Base-by-base conservation (phyloP, 2,329 filamentous ascomycete species). In the Escovopsis weberi region DNA sequence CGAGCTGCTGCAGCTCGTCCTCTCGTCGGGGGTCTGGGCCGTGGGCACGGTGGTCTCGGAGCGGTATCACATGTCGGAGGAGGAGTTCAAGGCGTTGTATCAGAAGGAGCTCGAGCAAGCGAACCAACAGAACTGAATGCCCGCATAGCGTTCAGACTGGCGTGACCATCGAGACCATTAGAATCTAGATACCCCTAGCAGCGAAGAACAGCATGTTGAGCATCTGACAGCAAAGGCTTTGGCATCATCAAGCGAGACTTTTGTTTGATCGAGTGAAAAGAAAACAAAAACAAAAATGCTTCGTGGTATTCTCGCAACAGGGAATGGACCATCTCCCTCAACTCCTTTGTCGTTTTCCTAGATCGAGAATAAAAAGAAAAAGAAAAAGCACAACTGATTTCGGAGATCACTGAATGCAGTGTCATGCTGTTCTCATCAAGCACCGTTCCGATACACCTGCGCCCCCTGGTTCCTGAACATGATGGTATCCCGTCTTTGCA, bases 401-500 rank as follows among this genome's bases (percentile, higher is more conserved):
- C 7, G 34, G 34, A 36, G 10, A 36, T 7, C 34, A 12, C 19
- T 6, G 23, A 36, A 35, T 34, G 19, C 34, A 36, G 9, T 12
- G 19, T 36, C 19, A 36, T 9, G n/a, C n/a, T 18, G 35, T 23
- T 23, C n/a, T 32, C 10, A 45, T 63, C 56, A 85, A 42, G 78
- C 78, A 41, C 80, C 81, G 55, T 80, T 83, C 47, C 83, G 68
- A 54, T 85, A 84, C 26, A 88, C 79, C 62, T 85, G 78, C 34
- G 75, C 72, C 6, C 83, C 83, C 52, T 85, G 82, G 53, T 84
- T 81, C 45, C 85, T 69, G 60, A 88, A 83, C 61, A 85, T 81
- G 53, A 91, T 80, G 2, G 85, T 94, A 53, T 95, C 89, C 51
- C 87, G 75, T 55, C 88, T 72, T 60, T 93, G 85, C 63, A 98